Evolutionary conservation across 345 rosid species (phyloP), one percentile per base, ranked within the genome.

Genomic region (Salix dunnii): DNA sequence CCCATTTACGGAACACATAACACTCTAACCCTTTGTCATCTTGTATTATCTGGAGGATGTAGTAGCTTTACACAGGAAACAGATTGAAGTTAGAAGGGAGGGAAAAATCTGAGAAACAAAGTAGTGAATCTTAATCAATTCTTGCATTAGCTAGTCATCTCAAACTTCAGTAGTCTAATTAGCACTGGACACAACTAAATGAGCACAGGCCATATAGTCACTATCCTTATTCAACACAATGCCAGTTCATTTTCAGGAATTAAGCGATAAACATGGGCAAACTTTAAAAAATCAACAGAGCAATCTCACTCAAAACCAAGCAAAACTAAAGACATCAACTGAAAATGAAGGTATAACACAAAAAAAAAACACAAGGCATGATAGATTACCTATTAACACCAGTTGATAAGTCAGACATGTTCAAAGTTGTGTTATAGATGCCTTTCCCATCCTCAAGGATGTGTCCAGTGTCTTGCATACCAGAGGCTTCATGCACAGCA

Each of bases 401-500:
- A 5, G 98, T 93, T 76, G 98, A 92, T 68, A 93, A 85, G 86
- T 93, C 98, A 51, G 98, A 93, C 97, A 92, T 86, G 88, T 90
- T 96, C 84, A 96, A 80, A 71, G 97, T 93, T 5, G 95, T 96
- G 86, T 93, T 93, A 75, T 92, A 96, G 89, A 96, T 88, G 78
- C 94, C 88, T 78, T 86, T 89, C 53, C 93, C 90, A 82, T 87
- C 97, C 85, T 94, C 99, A 77, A 93, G 97, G 61, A 96, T 93
- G 87, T 93, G 99, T 77, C 98, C 87, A 48, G 93, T 82, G 81
- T 96, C 97, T 80, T 96, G 97, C 81, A 96, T 81, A 51, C 93
- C 95, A 78, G 99, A 96, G 27, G 92, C 88, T 87, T 89, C 98
- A 85, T 96, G 98, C 80, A 96, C 98, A 82, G 97, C 91, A 79